Evolutionary conservation across 2,329 filamentous ascomycete genomes (phyloP), one percentile per base, ranked within the genome.

Genomic region (Stagonosporopsis rhizophila): DNA sequence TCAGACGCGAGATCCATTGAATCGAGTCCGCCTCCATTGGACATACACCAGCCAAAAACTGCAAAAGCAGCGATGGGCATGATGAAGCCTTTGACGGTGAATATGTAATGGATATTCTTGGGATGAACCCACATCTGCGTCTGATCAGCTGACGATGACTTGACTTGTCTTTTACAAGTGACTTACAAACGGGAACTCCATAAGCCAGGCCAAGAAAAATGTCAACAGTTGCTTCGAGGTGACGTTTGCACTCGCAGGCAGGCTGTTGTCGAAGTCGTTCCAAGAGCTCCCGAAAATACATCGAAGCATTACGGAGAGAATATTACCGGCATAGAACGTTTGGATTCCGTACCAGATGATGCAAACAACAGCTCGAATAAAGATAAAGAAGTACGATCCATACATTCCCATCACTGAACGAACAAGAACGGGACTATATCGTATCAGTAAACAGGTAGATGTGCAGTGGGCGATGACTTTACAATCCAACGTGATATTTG

Each of bases 341-440:
- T 67, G 66, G 19, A 69, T 68, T 5, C 75, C 75, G 49, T 75
- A 77, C 66, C 77, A 79, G 51, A 78, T 75, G 30, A 76, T 67
- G 12, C 71, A 73, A 2, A 78, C 75, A 0, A 74, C 60, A 6
- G 70, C 70, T 35, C 72, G 59, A 23, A 75, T 74, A 58, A 77
- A 73, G 35, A 79, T 68, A 60, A 80, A 79, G 25, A 76, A 75
- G 51, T 73, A 73, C 1, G 74, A 73, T 15, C 76, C 77, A 27
- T 72, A 74, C 50, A 79, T 72, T 15, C 67, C 66, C 63, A 69
- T 68, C 11, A 65, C 60, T 0, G 65, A 63, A 17, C 65, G 65
- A 17, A 58, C 54, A 28, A 55, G 61, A 6, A 58, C 60, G 20
- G 48, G 67, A 48, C 52, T 63, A 35, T 15, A 52, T 17, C 20